Evolutionary conservation across 352 stramenopile genomes (phyloP).

Genomic region (Pythium brassicae): DNA sequence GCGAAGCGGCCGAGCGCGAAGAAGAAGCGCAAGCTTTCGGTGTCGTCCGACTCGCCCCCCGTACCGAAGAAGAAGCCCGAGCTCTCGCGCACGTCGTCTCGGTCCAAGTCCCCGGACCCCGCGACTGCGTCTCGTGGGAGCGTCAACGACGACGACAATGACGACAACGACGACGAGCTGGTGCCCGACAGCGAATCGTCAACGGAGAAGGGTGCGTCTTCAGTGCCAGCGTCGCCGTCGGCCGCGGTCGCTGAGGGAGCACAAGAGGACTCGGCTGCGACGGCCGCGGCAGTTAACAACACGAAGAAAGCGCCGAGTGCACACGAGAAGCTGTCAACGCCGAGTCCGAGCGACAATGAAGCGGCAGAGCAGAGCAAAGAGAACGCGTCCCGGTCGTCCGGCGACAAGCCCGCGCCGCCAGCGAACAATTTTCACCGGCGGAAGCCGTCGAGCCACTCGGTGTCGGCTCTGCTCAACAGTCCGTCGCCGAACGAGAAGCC

Average conservation of each 20-base stretch:
- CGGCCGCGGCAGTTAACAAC: neutral
- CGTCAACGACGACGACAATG: neutral
- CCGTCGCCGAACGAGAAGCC: slow-evolving; percentile 39
- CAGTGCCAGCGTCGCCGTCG: neutral
- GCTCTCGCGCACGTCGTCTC: slow-evolving; percentile 6
- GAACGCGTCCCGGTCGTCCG: neutral
- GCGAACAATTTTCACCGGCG: slow-evolving; percentile 21
- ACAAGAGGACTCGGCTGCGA: neutral
- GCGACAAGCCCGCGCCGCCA: neutral
- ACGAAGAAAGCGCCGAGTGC: neutral
- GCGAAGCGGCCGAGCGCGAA: slow-evolving; percentile 14
- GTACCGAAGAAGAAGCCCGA: slow-evolving; percentile 20
- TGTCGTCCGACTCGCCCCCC: slow-evolving; percentile 17
- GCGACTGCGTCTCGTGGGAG: neutral
- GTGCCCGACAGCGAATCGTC: slow-evolving; percentile 2
- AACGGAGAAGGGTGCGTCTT: neutral
- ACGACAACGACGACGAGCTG: slow-evolving; percentile 1
- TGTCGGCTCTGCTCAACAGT: slow-evolving; percentile 75
- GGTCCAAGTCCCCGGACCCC: slow-evolving; percentile 9
- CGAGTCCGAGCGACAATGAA: neutral
- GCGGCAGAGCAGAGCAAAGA: slow-evolving; percentile 3
- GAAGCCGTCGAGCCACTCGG: slow-evolving; percentile 46
- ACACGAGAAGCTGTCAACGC: neutral
- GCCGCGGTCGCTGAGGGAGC: neutral
- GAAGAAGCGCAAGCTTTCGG: slow-evolving; percentile 42